These are phyloP conservation scores for Tuber melanosporum DNA, from an alignment of 495 filamentous ascomycete genomes.

Conservation along the genomic window DNA sequence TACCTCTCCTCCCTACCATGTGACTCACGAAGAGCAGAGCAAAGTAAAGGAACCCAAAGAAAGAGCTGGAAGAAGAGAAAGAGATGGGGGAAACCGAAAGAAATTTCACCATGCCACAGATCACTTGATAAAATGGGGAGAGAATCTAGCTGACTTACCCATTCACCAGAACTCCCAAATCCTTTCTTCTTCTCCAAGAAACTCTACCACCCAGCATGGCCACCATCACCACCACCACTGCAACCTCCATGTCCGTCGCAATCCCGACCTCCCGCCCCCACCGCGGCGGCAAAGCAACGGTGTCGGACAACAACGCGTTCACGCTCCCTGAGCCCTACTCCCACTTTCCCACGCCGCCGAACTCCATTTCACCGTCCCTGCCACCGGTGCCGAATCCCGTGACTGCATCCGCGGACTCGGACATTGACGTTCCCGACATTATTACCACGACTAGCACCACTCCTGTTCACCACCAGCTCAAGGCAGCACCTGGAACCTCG, in stretches of 20 bases:
- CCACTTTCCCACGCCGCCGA: conserved; percentile 82
- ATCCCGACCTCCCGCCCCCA: conserved; percentile 34
- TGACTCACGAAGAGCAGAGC: neutral
- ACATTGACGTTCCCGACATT: conserved; percentile 77
- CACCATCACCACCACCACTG: conserved; percentile 23
- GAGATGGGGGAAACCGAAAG: neutral
- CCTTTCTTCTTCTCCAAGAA: neutral
- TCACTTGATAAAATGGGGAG: neutral
- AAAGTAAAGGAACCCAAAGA: neutral
- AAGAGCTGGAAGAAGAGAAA: neutral
- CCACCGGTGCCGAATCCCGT: conserved; percentile 60
- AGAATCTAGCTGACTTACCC: neutral
- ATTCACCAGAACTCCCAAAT: neutral
- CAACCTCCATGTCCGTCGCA: conserved; percentile 32
- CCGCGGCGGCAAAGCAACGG: conserved; percentile 37
- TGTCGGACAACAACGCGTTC: conserved; percentile 36
- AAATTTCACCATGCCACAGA: neutral
- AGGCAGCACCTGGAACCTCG: conserved; percentile 43
- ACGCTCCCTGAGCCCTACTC: conserved; percentile 43
- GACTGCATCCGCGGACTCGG: conserved; percentile 51
- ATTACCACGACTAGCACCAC: conserved; percentile 51
- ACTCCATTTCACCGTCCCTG: conserved; percentile 88
- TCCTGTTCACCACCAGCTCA: conserved; percentile 44
- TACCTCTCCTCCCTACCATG: neutral
- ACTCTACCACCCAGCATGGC: conserved; percentile 21